phyloP scores from a whole-genome alignment of 306 rosid species.

The Abrus precatorius region DNA sequence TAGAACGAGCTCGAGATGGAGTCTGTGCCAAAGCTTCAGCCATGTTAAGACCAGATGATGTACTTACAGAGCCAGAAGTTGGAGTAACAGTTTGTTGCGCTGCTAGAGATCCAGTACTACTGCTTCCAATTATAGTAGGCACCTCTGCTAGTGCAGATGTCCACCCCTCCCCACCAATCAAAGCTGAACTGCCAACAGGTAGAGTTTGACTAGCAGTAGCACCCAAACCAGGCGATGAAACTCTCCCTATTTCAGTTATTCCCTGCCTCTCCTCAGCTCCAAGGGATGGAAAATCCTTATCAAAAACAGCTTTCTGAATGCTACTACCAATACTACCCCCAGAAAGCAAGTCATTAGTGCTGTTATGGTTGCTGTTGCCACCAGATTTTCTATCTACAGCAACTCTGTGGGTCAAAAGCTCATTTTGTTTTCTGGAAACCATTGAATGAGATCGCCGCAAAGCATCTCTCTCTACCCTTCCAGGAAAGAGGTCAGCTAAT shows the following conservation, averaged over 20 bases:
- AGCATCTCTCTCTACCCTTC: constrained; percentile 83
- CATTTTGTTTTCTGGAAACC: constrained; percentile 85
- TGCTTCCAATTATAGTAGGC: constrained; percentile 75
- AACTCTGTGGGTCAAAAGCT: constrained; percentile 61
- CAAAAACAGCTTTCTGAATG: constrained; percentile 83
- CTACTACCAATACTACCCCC: constrained; percentile 63
- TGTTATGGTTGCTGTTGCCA: constrained; percentile 61
- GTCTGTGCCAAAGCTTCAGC: constrained; percentile 95
- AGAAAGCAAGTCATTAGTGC: constrained; percentile 70
- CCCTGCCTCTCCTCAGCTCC: constrained; percentile 90
- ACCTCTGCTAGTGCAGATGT: constrained; percentile 95
- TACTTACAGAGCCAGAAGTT: constrained; percentile 60
- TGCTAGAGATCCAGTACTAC: constrained; percentile 65
- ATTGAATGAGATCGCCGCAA: constrained; percentile 84
- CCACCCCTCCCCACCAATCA: constrained; percentile 98
- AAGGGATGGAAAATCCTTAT: constrained; percentile 96
- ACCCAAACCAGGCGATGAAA: constrained; percentile 86
- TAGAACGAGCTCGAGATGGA: constrained; percentile 78
- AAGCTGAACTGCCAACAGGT: constrained; percentile 79
- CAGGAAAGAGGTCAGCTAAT: constrained; percentile 64
- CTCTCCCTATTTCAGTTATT: constrained; percentile 77
- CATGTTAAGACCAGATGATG: constrained; percentile 88
- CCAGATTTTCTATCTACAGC: constrained; percentile 63
- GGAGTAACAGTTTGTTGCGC: constrained; percentile 66
- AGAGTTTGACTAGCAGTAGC: constrained; percentile 77